Conservation (phyloP, 2,329 filamentous ascomycete species). For the Neofusicoccum kwambonambiense region DNA sequence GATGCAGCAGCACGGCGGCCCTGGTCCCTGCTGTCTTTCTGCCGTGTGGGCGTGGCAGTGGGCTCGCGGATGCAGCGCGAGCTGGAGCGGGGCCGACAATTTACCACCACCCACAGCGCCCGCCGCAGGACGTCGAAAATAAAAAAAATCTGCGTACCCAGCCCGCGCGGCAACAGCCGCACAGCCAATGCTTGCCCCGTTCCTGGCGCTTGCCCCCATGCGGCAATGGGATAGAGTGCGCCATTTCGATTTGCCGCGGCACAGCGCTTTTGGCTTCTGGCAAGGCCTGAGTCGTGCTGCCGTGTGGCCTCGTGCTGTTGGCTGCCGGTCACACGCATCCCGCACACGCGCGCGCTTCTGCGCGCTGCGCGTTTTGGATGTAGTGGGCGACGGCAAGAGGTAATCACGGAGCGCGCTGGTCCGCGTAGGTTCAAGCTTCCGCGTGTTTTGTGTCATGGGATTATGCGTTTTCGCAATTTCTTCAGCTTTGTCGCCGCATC, state of each 20-base stretch:
- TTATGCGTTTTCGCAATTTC: slow-evolving; percentile 10
- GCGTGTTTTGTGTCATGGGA: neutral
- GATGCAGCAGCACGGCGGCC: neutral
- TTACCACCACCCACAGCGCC: neutral
- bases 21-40: neutral
- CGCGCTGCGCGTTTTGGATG: slow-evolving; percentile 3
- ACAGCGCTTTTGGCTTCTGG: neutral
- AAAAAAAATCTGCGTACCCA: neutral
- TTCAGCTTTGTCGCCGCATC: slow-evolving; percentile 4
- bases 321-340: neutral
- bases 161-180: slow-evolving; percentile 4
- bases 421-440: neutral
- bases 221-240: neutral
- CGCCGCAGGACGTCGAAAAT: neutral
- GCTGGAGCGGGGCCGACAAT: too few relatives aligned
- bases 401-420: neutral
- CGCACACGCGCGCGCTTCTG: slow-evolving; percentile 11
- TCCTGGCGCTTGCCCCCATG: slow-evolving; percentile 1
- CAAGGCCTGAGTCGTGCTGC: neutral
- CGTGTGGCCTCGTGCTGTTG: neutral
- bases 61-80: neutral
- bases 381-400: neutral
- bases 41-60: neutral
- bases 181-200: slow-evolving; percentile 8
- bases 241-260: slow-evolving; percentile 8